Conservation (phyloP, 176 grass and related monocot species). For the Paspalum vaginatum region DNA sequence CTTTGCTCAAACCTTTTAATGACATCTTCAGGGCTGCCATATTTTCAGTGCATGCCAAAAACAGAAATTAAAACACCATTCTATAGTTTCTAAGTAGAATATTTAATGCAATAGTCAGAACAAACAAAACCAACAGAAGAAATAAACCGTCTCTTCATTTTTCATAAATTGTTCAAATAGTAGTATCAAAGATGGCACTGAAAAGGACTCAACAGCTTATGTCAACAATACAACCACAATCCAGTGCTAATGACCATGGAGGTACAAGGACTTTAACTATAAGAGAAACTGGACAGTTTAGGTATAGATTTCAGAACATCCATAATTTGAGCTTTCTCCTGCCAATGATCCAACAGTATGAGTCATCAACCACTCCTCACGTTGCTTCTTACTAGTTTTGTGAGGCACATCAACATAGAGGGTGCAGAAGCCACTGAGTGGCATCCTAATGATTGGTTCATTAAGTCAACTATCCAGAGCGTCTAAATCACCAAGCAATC, state of each 20-base stretch:
- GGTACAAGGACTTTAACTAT: slow-evolving; percentile 4
- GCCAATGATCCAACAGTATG: background rate
- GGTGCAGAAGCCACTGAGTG: slow-evolving; percentile 7
- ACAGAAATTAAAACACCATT: slow-evolving; percentile 22
- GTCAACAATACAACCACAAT: background rate
- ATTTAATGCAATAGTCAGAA: background rate
- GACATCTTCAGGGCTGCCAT: slow-evolving; percentile 79
- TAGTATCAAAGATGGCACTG: slow-evolving; percentile 17
- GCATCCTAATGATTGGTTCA: background rate
- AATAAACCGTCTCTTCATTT: background rate
- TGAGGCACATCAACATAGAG: background rate
- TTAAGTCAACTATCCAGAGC: background rate
- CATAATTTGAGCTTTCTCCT: slow-evolving; percentile 13
- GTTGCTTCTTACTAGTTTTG: background rate
- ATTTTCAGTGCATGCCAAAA: slow-evolving; percentile 29
- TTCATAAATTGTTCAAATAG: background rate
- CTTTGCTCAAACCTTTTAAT: slow-evolving; percentile 95
- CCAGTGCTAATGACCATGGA: background rate
- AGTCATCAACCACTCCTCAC: background rate
- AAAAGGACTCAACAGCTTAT: slow-evolving; percentile 11
- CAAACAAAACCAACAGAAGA: slow-evolving; percentile 10
- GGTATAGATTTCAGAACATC: background rate
- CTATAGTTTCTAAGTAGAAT: background rate
- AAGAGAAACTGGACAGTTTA: background rate
- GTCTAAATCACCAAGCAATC: background rate